These are phyloP conservation scores for Beta macrorhiza DNA, from an alignment of 179 eudicot species.

Conservation along the genomic window DNA sequence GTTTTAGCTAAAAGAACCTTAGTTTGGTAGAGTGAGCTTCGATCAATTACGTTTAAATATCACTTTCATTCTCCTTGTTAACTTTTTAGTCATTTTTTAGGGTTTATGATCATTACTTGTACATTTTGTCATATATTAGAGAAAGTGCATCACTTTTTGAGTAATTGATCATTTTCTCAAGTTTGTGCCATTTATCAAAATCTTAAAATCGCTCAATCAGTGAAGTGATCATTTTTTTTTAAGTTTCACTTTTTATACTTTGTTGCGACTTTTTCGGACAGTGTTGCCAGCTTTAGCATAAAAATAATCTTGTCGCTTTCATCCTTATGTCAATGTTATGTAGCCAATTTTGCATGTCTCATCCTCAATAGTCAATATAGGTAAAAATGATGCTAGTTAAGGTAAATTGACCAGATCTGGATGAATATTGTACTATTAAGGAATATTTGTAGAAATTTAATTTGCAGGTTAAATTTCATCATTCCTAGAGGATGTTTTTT, in stretches of 20 bases:
- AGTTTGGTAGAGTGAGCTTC: not conserved
- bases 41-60: not conserved
- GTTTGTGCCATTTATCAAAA: not conserved
- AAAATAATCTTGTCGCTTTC: not conserved
- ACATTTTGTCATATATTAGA: not conserved
- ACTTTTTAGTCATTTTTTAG: not conserved
- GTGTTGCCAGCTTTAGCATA: not conserved
- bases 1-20: not conserved
- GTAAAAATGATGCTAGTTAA: no score
- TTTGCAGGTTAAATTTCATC: no score
- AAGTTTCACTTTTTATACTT: no score
- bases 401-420: no score
- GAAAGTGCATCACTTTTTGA: not conserved
- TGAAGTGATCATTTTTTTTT: not conserved
- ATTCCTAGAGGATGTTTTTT: no score
- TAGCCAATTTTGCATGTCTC: no score
- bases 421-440: no score
- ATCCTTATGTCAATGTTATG: no score
- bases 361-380: no score
- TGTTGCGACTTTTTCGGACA: not conserved
- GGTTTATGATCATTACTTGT: not conserved
- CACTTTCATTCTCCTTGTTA: not conserved
- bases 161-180: not conserved
- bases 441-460: no score
- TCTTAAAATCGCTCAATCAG: not conserved